phyloP scores from a whole-genome alignment of 768 basidiomycete species.

The Imleria badia region DNA sequence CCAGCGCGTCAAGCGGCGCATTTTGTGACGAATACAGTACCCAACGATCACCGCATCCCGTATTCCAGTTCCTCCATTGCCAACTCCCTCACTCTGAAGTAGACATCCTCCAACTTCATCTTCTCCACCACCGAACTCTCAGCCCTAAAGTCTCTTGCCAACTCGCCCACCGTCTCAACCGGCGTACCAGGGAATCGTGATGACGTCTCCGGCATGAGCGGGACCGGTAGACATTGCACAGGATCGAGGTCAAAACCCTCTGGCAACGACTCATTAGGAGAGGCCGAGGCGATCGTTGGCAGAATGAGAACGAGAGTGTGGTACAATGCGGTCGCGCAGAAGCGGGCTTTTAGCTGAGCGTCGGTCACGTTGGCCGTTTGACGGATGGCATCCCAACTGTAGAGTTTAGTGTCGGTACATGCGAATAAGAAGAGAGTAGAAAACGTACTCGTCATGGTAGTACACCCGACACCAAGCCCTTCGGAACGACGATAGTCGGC shows the following conservation, averaged over 20 bases:
- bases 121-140: conserved; percentile 62
- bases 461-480: conserved; percentile 88
- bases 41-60: conserved; percentile 24
- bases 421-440: not conserved
- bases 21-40: conserved; percentile 19
- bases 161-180: conserved; percentile 57
- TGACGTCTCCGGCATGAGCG: conserved; percentile 56
- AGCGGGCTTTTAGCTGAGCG: conserved; percentile 67
- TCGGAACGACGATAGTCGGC: conserved; percentile 66
- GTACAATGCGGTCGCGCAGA: conserved; percentile 74
- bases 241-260: conserved; percentile 56
- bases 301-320: conserved; percentile 55
- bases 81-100: conserved; percentile 61
- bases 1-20: conserved; percentile 39
- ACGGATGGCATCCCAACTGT: conserved; percentile 76
- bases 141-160: conserved; percentile 57
- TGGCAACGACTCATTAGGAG: conserved; percentile 36
- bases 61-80: conserved; percentile 50
- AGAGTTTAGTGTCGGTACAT: not conserved
- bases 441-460: conserved; percentile 80
- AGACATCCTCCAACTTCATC: conserved; percentile 56
- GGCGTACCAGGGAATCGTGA: conserved; percentile 77
- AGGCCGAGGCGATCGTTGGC: conserved; percentile 26
- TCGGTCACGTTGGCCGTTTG: conserved; percentile 78
- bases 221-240: conserved; percentile 56